Conservation (phyloP, 2,329 filamentous ascomycete genomes). For the Paecilomyces formosus region DNA sequence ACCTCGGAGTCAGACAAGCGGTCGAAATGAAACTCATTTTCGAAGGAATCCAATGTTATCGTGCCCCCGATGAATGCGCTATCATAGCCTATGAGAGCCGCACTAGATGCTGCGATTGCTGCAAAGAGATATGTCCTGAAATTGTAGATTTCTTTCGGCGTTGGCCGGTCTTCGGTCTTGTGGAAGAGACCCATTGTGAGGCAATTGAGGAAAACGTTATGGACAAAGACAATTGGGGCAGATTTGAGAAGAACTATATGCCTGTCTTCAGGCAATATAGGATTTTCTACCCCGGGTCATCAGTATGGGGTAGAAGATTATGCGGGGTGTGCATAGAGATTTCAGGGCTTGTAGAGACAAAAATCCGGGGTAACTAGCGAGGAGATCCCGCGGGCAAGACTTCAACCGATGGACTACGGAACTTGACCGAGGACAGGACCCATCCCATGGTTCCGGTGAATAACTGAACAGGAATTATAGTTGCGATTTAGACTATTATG, state of each 20-base stretch:
- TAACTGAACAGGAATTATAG: not conserved
- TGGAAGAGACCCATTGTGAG: not conserved
- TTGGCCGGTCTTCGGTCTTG: constrained; percentile 39
- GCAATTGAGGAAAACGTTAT: not conserved
- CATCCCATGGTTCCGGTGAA: not conserved
- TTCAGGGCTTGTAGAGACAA: not conserved
- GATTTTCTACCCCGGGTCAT: not conserved
- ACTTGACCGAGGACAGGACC: not conserved
- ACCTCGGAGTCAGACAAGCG: constrained; percentile 42
- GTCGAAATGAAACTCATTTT: constrained; percentile 58
- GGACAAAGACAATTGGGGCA: not conserved
- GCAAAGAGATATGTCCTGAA: constrained; percentile 52
- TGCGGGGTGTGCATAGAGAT: not conserved
- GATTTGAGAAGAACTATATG: not conserved
- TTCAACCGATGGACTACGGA: not conserved
- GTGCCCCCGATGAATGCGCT: constrained; percentile 75
- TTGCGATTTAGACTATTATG: not conserved
- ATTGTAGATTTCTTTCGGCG: constrained; percentile 52
- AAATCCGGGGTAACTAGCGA: not conserved
- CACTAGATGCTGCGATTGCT: constrained; percentile 48
- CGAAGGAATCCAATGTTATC: constrained; percentile 62
- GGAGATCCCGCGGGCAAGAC: not conserved
- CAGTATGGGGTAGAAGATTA: not conserved
- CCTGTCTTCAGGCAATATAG: not conserved
- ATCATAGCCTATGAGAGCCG: constrained; percentile 57